phyloP scores from a whole-genome alignment of 2,329 filamentous ascomycete species.

The Thelonectria discophora region DNA sequence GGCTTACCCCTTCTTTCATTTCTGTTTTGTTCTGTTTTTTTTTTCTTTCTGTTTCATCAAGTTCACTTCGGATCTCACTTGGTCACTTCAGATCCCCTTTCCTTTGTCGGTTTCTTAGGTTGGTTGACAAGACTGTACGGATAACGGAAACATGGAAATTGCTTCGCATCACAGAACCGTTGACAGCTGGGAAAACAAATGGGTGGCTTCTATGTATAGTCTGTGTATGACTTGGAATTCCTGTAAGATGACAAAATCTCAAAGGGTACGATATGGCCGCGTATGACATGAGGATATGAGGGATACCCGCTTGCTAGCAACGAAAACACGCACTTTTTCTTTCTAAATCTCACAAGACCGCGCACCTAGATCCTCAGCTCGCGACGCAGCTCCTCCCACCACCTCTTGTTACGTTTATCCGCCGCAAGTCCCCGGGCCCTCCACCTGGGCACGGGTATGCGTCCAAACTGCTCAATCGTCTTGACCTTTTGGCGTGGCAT shows the following conservation, averaged over 20 bases:
- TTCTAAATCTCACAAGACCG: too few species aligned
- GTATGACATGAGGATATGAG: conserved; percentile 15
- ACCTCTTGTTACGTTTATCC: conserved; percentile 30
- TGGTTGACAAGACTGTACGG: neutral
- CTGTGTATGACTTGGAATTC: conserved; percentile 12
- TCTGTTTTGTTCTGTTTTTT: too few species aligned
- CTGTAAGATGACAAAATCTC: conserved; percentile 22
- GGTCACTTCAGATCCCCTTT: neutral
- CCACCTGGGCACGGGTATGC: conserved; percentile 36
- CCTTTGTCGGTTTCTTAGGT: conserved; percentile 14
- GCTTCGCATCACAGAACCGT: conserved; percentile 32
- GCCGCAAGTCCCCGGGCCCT: conserved; percentile 26
- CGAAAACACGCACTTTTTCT: neutral
- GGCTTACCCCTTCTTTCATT: neutral
- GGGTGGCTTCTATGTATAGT: conserved; percentile 20
- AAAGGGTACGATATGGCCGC: conserved; percentile 20
- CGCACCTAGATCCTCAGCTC: conserved; percentile 46
- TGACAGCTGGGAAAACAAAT: conserved; percentile 16
- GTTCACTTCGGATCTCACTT: neutral
- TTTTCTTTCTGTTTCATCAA: too few species aligned
- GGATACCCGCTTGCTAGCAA: conserved; percentile 20
- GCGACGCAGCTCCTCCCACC: conserved; percentile 44
- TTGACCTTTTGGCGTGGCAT: conserved; percentile 25
- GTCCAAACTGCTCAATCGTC: conserved; percentile 36
- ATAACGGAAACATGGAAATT: conserved; percentile 9